Percentiles rank a stretch among this genome's conserved stretches.
These are phyloP conservation scores for Spathaspora girioi DNA, from an alignment of 805 yeast genomes.

Conservation along the genomic window DNA sequence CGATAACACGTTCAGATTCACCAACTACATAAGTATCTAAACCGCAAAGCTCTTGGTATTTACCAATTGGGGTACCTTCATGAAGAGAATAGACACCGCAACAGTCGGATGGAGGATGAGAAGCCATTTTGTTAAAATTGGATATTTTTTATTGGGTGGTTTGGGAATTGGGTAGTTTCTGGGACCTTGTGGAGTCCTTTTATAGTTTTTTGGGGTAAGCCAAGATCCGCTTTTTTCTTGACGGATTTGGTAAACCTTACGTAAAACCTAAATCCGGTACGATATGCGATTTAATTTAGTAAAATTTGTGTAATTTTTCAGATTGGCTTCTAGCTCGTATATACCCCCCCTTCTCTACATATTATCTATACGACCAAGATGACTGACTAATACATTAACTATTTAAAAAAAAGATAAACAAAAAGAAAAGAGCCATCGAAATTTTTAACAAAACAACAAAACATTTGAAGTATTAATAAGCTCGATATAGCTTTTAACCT, in stretches of 20 bases:
- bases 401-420: background rate
- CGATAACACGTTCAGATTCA: constrained; percentile 44
- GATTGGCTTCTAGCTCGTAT: too few species aligned
- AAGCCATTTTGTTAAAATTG: constrained; percentile 30
- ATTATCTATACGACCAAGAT: too few species aligned
- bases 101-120: constrained; percentile 51
- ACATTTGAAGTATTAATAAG: background rate
- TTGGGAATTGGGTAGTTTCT: background rate
- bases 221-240: too few species aligned
- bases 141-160: background rate
- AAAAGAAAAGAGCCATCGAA: background rate
- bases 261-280: too few species aligned
- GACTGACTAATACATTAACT: background rate
- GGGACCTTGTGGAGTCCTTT: background rate
- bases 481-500: background rate
- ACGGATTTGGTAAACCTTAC: too few species aligned
- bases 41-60: constrained; percentile 37
- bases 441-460: background rate
- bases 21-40: constrained; percentile 26
- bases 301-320: too few species aligned
- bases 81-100: constrained; percentile 42
- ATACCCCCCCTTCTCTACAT: too few species aligned
- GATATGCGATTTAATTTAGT: too few species aligned
- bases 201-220: background rate
- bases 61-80: constrained; percentile 51